A percentile compares a stretch with the other conserved stretches of the same genome.
Conservation (phyloP, 2,329 filamentous ascomycete species). For the Ceratocystis diversiconidia region DNA sequence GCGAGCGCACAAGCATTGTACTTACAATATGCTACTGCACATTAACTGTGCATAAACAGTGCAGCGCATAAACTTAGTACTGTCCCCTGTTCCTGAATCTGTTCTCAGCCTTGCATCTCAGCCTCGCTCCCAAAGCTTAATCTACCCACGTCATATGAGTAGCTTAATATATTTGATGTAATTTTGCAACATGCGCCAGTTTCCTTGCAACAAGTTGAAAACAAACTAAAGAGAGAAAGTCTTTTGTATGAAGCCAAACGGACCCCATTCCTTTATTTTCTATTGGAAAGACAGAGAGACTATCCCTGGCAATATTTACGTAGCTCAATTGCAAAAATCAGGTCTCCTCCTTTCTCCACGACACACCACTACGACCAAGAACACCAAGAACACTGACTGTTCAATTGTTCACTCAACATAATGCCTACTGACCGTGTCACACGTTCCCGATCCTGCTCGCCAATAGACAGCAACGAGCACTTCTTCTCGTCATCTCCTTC, state of each 20-base stretch:
- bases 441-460: slow-evolving; percentile 24
- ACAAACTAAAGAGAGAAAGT: not conserved
- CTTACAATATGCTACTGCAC: not conserved
- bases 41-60: not conserved
- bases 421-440: slow-evolving; percentile 19
- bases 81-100: not conserved
- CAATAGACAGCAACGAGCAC: slow-evolving; percentile 25
- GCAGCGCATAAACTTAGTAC: not conserved
- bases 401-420: not conserved
- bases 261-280: no score
- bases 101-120: slow-evolving; percentile 11
- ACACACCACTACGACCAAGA: slow-evolving; percentile 23
- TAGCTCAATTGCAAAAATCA: not conserved
- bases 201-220: not conserved
- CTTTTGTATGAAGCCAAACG: no score
- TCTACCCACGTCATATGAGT: slow-evolving; percentile 2
- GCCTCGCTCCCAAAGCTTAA: slow-evolving; percentile 13
- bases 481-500: slow-evolving; percentile 28
- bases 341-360: not conserved
- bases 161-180: not conserved
- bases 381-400: slow-evolving; percentile 22
- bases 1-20: not conserved
- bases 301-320: no score
- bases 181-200: not conserved
- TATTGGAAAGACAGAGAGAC: no score